Conservation (phyloP, 208 protist species). For the Acanthamoeba lenticulata region DNA sequence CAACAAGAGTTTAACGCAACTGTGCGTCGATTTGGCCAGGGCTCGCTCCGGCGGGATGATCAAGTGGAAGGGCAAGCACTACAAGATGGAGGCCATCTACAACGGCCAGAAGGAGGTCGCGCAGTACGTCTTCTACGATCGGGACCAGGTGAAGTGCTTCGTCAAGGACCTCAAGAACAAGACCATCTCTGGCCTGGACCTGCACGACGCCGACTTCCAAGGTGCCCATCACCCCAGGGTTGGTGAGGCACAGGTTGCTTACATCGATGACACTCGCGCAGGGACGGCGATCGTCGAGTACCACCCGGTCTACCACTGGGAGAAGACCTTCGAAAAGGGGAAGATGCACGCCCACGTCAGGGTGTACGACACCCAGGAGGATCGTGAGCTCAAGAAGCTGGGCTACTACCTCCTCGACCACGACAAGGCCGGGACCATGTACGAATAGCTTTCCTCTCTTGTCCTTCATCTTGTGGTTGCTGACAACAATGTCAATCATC, state of each 20-base stretch:
- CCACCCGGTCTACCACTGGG: conserved; percentile 60
- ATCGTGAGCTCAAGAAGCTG: conserved; percentile 46
- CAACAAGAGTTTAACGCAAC: background rate
- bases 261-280: background rate
- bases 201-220: background rate
- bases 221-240: background rate
- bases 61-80: conserved; percentile 52
- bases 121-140: conserved; percentile 33
- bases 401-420: background rate
- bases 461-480: background rate
- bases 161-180: conserved; percentile 20
- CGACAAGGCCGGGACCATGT: conserved; percentile 30
- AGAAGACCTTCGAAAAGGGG: background rate
- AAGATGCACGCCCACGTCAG: background rate
- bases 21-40: background rate
- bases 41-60: conserved; percentile 1
- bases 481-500: background rate
- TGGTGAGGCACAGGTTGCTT: background rate
- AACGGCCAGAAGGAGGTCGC: background rate
- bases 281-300: conserved; percentile 18
- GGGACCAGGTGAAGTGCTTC: conserved; percentile 45
- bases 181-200: background rate
- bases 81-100: conserved; percentile 39
- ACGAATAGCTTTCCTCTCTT: background rate
- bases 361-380: conserved; percentile 53